Evolutionary conservation across 169 alveolate genomes (phyloP).

Genomic region (Theileria annulata): DNA sequence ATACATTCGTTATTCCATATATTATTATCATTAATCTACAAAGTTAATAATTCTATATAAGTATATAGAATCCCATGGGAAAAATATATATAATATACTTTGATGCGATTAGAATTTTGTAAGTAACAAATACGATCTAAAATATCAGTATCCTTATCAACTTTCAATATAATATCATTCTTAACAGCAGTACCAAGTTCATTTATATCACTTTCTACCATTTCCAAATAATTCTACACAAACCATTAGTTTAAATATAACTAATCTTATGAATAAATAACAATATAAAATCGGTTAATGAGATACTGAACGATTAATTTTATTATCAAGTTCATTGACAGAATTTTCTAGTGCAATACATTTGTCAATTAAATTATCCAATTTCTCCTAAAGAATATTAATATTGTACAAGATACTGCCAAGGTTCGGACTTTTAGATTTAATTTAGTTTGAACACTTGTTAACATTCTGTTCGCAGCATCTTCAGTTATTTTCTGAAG

Average conservation of each 20-base stretch:
- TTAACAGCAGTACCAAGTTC: constrained; percentile 42
- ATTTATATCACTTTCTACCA: constrained; percentile 54
- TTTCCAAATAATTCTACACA: constrained; percentile 36
- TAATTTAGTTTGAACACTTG: constrained; percentile 41
- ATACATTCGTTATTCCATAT: constrained; percentile 37
- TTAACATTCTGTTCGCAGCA: constrained; percentile 53
- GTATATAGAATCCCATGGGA: no score
- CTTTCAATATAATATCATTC: constrained; percentile 49
- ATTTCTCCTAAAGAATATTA: constrained; percentile 20
- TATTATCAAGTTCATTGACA: constrained; percentile 48
- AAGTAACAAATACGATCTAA: constrained; percentile 42
- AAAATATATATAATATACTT: no score
- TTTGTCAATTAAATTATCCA: constrained; percentile 38
- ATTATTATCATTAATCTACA: constrained; percentile 35
- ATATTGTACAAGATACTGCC: constrained; percentile 18
- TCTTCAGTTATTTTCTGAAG: constrained; percentile 49
- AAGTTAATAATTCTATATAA: neutral
- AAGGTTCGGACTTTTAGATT: constrained; percentile 33
- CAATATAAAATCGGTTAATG: neutral
- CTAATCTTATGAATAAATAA: neutral
- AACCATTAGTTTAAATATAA: neutral
- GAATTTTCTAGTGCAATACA: constrained; percentile 45
- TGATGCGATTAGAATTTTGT: constrained; percentile 45
- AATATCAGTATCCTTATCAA: constrained; percentile 53
- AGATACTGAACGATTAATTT: constrained; percentile 36